Evolutionary conservation across 2,329 filamentous ascomycete species (phyloP), one percentile per base, ranked within the genome.

Genomic region (Calonectria pauciramosa): DNA sequence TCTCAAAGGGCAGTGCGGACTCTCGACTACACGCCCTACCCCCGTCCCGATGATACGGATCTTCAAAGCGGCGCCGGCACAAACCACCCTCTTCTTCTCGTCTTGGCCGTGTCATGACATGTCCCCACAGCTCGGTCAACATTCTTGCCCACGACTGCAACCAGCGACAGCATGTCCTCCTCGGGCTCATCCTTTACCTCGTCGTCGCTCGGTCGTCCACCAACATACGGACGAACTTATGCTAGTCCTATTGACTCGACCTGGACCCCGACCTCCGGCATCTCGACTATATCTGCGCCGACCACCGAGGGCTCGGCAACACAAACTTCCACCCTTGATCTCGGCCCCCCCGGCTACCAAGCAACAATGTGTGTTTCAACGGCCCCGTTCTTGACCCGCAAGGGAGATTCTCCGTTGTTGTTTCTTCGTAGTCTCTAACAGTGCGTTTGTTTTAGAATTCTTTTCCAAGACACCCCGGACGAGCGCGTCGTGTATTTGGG

Each of bases 331-430:
- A 84, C 88, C 44, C 85, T 90, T 52, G 89, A 90, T 78, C 84
- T 90, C 59, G 88, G 89, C 5, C 89, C 89, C 68, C 89, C 89
- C 41, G 89, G 88, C 67, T 90, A 88, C 77, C 87, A 89, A 84
- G 89, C 89, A 80, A 90, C 88, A 80, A 89, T 90, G 88, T 90
- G 86, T 73, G 80, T 77, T 30, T 73, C 64, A 54, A 32, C 47
- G 36, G 41, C 26, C 47, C 70, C 71, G 56, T 71, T 51, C 16
- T 28, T 44, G 23, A 49, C 38, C 30, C 44, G 41, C 65, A 63
- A 69, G 23, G 41, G 23, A 63, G 32, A 13, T 23, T 36, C 32
- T n/a, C 18, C n/a, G 8, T 47, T 59, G 51, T 56, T 23, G 41
- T 73, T 77, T 64, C 75, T 77, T 75, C 47, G 76, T 59, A 70